Evolutionary conservation across 2,329 filamentous ascomycete species (phyloP), one percentile per base, ranked within the genome.

Genomic region (Phialocephala sp.): DNA sequence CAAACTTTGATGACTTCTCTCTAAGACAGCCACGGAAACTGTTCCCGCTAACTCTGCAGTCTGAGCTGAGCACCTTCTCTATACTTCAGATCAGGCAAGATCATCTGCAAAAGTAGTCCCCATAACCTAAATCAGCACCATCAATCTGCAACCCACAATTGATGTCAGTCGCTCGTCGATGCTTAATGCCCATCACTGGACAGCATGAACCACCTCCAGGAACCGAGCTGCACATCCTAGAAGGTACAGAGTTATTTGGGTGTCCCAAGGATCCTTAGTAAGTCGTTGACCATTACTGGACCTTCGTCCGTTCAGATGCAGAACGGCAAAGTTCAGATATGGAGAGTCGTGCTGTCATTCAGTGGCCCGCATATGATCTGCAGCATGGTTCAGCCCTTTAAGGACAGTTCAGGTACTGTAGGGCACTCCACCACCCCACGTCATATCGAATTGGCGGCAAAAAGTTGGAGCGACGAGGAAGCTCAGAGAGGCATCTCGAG

Each of bases 341-440:
- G 24, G 22, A 54, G 11, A n/a, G n/a, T n/a, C n/a, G n/a, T n/a
- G 8, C 20, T 50, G 22, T n/a, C 45, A 5, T 14, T 50, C 22
- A 11, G 45, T n/a, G 45, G 45, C 22, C 45, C 20, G 22, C n/a
- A 54, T 14, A 35, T 54, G 50, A 54, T 54, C 50, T 18, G 32
- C 50, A 12, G n/a, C 24, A 54, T 18, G 50, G 50, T 15, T 54
- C 50, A 54, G 50, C 50, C n/a, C 22, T 54, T 22, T 32, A 22
- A 54, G 24, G 9, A 54, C 18, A 54, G 50, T 54, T 35, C 50
- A 32, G 50, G 50, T 35, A 54, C 22, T 54, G 24, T 24, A 47
- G 20, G 14, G 27, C 50, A 15, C 24, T 18, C 24, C 50, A 54
- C 50, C 24, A 32, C 24, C 24, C 50, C 50, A 54, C 24, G 50